Evolutionary conservation across 176 grass and related monocot species (phyloP).

Genomic region (Coix lacrymajobi): DNA sequence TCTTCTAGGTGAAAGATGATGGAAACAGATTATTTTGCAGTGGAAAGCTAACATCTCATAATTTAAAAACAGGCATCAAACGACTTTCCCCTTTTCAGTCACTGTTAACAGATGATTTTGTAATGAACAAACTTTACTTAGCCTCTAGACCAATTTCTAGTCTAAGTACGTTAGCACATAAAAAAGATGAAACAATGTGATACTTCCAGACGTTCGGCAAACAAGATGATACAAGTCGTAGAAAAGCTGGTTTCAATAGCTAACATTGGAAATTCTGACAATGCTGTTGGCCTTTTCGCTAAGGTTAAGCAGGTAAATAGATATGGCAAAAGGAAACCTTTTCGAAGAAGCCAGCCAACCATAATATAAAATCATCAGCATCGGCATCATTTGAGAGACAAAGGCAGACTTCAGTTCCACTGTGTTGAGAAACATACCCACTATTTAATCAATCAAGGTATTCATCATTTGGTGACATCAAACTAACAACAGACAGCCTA

Average conservation of each 20-base stretch:
- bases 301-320: background rate
- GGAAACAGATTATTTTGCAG: background rate
- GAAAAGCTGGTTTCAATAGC: background rate
- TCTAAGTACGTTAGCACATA: background rate
- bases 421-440: conserved; percentile 22
- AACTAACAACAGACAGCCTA: conserved; percentile 29
- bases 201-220: background rate
- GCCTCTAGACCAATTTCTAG: background rate
- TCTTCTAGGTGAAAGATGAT: background rate
- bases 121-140: background rate
- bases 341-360: conserved; percentile 39
- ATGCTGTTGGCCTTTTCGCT: background rate
- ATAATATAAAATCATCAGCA: conserved; percentile 43
- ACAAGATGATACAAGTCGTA: background rate
- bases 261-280: background rate
- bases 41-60: background rate
- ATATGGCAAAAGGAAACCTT: conserved; percentile 38
- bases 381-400: conserved; percentile 48
- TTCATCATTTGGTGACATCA: background rate
- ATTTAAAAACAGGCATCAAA: background rate
- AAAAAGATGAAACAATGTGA: background rate
- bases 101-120: background rate
- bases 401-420: conserved; percentile 73
- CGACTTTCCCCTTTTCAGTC: background rate
- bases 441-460: background rate